These are phyloP conservation scores for Lycium barbarum DNA, from an alignment of 257 asterid species.

Conservation along the genomic window DNA sequence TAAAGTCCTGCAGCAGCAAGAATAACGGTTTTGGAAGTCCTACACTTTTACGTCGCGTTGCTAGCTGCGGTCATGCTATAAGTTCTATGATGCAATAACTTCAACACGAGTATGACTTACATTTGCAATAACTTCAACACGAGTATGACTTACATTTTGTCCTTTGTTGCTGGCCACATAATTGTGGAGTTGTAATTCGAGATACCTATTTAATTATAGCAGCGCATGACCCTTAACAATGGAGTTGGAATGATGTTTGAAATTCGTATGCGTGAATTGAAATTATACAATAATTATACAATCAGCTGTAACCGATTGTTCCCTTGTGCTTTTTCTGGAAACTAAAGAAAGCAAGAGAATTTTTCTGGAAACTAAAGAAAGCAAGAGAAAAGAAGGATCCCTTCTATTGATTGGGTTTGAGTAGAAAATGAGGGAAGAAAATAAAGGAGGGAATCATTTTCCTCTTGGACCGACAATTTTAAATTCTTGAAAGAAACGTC, in stretches of 20 bases:
- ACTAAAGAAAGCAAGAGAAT: constrained; percentile 18
- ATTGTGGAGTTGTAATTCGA: constrained; percentile 18
- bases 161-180: neutral
- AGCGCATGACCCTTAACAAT: neutral
- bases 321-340: neutral
- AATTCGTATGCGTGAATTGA: neutral
- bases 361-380: constrained; percentile 12
- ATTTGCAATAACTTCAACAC: neutral
- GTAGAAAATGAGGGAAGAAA: constrained; percentile 15
- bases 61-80: neutral
- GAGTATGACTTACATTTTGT: neutral
- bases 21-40: neutral
- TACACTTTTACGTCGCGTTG: neutral
- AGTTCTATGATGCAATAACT: constrained; percentile 15
- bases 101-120: neutral
- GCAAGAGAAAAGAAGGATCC: neutral
- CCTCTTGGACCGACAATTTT: neutral
- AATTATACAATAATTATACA: neutral
- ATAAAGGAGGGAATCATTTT: constrained; percentile 20
- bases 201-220: constrained; percentile 14
- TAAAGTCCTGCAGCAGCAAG: neutral
- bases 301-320: neutral
- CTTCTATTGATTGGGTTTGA: neutral
- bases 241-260: neutral
- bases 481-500: neutral